phyloP scores from a whole-genome alignment of 2,329 filamentous ascomycete species.

The Neocatenulostroma microsporum region DNA sequence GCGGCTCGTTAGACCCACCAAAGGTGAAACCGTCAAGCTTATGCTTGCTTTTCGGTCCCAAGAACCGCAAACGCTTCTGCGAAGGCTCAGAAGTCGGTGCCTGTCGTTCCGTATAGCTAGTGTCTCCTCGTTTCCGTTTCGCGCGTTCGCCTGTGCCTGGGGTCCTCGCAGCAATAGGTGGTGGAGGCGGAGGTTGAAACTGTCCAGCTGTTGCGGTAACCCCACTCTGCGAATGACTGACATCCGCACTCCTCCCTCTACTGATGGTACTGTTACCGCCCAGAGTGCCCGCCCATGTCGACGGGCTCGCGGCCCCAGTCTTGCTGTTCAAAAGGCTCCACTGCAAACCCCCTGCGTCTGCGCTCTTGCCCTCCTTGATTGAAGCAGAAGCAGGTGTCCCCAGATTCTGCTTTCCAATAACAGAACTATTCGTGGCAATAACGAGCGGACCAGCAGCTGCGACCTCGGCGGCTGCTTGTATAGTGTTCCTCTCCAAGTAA shows the following conservation, averaged over 20 bases:
- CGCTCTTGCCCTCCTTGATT: background rate
- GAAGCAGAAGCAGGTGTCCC: background rate
- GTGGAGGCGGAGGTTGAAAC: slow-evolving; percentile 2
- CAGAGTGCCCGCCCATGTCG: background rate
- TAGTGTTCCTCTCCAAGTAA: slow-evolving; percentile 2
- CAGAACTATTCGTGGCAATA: background rate
- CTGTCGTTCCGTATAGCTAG: background rate
- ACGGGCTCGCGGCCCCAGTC: no score
- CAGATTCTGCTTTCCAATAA: background rate
- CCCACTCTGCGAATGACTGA: background rate
- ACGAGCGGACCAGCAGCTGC: background rate
- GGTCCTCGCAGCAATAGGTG: background rate
- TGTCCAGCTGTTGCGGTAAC: slow-evolving; percentile 3
- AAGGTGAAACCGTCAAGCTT: slow-evolving; percentile 19
- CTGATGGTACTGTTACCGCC: background rate
- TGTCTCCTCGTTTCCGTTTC: slow-evolving; percentile 2
- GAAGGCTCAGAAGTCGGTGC: slow-evolving; percentile 3
- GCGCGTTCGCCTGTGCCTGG: background rate
- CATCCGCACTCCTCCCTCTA: slow-evolving; percentile 3
- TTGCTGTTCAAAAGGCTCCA: background rate
- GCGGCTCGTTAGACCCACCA: slow-evolving; percentile 7
- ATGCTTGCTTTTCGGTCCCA: slow-evolving; percentile 13
- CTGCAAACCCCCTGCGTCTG: background rate
- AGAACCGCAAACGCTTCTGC: slow-evolving; percentile 7
- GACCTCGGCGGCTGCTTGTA: slow-evolving; percentile 1